These are phyloP conservation scores for Aspergillus sp. DNA, from an alignment of 2,329 filamentous ascomycete species.

Conservation along the genomic window DNA sequence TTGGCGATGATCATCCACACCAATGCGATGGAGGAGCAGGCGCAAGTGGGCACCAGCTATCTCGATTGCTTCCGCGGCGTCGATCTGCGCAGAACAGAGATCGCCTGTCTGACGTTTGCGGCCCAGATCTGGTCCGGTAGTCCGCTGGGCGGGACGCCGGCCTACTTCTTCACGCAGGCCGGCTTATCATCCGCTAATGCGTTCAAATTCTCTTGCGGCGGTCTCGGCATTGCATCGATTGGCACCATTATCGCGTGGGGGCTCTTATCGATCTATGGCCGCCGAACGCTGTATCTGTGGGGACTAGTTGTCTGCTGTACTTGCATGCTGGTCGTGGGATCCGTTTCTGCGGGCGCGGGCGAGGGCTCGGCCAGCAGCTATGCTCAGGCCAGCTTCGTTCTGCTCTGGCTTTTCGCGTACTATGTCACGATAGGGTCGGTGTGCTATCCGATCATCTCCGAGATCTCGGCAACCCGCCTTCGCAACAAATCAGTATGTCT, in stretches of 20 bases:
- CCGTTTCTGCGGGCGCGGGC: conserved; percentile 15
- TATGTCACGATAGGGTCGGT: conserved; percentile 55
- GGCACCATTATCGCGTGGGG: conserved; percentile 52
- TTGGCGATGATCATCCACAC: conserved; percentile 41
- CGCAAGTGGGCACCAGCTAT: conserved; percentile 19
- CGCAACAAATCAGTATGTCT: conserved; percentile 55
- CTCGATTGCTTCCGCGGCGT: conserved; percentile 29
- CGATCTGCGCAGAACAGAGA: conserved; percentile 41
- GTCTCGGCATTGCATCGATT: conserved; percentile 59
- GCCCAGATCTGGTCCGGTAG: conserved; percentile 32
- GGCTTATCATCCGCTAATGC: conserved; percentile 31
- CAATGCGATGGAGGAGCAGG: conserved; percentile 25
- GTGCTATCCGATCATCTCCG: conserved; percentile 52
- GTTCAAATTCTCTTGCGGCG: conserved; percentile 45
- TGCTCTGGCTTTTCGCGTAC: conserved; percentile 54
- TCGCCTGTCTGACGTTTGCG: conserved; percentile 35
- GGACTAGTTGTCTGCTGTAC: conserved; percentile 18
- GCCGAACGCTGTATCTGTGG: conserved; percentile 38
- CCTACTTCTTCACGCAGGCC: conserved; percentile 36
- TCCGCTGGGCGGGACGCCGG: conserved; percentile 31
- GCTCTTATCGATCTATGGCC: conserved; percentile 35
- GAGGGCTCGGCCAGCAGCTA: conserved; percentile 26
- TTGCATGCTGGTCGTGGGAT: conserved; percentile 23
- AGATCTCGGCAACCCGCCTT: conserved; percentile 53
- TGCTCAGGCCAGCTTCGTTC: conserved; percentile 46